Conservation (phyloP, 2,329 filamentous ascomycete genomes). For the Didymellaceae sp. region DNA sequence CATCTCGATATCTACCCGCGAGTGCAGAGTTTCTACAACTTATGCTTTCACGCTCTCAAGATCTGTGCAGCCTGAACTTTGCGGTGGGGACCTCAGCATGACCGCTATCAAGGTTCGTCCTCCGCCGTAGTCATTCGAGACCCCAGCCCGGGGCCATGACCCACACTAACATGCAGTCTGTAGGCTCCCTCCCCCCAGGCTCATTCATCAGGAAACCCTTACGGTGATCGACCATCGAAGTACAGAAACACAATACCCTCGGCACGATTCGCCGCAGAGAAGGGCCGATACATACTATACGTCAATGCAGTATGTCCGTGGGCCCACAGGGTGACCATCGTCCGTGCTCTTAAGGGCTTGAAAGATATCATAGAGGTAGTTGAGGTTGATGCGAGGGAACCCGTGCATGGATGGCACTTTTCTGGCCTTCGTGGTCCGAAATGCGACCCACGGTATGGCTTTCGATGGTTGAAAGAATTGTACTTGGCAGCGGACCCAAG, state of each 20-base stretch:
- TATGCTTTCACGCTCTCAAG: no score
- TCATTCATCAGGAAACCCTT: neutral
- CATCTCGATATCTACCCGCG: no score
- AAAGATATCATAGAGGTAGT: conserved; percentile 58
- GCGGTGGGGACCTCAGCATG: conserved; percentile 19
- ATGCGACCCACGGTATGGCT: conserved; percentile 39
- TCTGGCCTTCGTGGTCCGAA: conserved; percentile 35
- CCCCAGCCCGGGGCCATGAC: no score
- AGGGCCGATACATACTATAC: conserved; percentile 67
- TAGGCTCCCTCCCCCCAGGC: neutral
- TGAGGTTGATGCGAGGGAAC: conserved; percentile 47
- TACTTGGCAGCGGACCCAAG: conserved; percentile 72
- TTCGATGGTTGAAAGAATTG: conserved; percentile 62
- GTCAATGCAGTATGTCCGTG: conserved; percentile 68
- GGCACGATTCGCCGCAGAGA: conserved; percentile 64
- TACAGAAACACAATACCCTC: conserved; percentile 65
- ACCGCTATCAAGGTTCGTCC: conserved; percentile 18
- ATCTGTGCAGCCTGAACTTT: no score
- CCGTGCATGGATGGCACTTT: conserved; percentile 43
- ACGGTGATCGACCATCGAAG: conserved; percentile 1
- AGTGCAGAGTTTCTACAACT: no score
- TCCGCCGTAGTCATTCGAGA: neutral
- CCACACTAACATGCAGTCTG: neutral
- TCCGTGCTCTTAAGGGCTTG: conserved; percentile 58
- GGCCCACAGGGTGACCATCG: conserved; percentile 61